Base-by-base conservation (phyloP, 1,284 basidiomycete genomes). In the Cerrena zonata region DNA sequence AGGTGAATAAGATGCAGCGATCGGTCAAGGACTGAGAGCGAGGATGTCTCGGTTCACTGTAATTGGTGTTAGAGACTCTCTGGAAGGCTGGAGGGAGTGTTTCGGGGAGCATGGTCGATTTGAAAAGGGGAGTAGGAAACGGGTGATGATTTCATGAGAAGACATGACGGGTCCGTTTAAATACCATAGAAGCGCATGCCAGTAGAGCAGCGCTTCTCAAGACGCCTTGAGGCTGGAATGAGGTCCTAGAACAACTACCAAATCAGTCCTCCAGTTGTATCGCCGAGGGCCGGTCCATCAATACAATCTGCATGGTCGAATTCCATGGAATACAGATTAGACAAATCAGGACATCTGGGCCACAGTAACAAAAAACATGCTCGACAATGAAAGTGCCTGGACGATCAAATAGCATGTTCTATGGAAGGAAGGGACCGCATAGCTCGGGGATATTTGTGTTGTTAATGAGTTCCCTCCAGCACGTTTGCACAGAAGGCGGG, bases 251-350 rank as follows among this genome's bases (percentile, higher is more conserved):
- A 42, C 23, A 15, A 42, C 41, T 42, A 5, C 41, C 41, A 42
- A 22, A 42, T 42, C 41, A 23, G 41, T 42, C 41, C 3, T 22
- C 5, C 7, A 40, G 7, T 22, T 42, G 18, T 19, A 23, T 22
- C 23, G 30, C 41, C 41, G 23, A 42, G 41, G 41, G 13, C 41
- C 41, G 41, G 23, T 22, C 10, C 41, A 42, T 42, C 21, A 40
- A 18, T 18, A 40, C 7, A 10, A 18, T 22, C 13, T 23, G 11
- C n/a, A 42, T 19, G 41, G 30, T 34, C 30, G 30, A 7, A 34
- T 42, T 42, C 41, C 23, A 42, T 23, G 21, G 41, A 42, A 42
- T 42, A 7, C 30, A 42, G 41, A 42, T 13, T 22, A 22, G 41
- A 42, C 24, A 42, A 23, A 42, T 10, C 3, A 42, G 15, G 41